These are phyloP conservation scores for Middelhovenomyces tepae DNA, from an alignment of 805 yeast genomes.

Conservation along the genomic window DNA sequence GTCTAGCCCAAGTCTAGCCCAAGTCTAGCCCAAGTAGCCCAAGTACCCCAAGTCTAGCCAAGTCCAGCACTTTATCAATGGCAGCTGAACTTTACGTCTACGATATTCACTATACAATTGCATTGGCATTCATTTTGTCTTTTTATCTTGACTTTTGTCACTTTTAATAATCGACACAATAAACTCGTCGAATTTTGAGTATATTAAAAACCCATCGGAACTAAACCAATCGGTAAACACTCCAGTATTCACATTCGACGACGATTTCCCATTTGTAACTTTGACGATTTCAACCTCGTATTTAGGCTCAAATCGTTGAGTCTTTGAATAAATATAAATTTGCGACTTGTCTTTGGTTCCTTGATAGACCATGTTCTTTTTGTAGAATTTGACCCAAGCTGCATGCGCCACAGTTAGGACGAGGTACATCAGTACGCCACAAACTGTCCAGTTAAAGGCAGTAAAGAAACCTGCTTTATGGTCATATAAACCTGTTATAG, in stretches of 20 bases:
- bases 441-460: slow-evolving; percentile 19
- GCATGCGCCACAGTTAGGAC: slow-evolving; percentile 18
- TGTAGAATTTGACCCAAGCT: slow-evolving; percentile 20
- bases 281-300: slow-evolving; percentile 14
- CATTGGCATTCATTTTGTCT: no score
- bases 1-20: no score
- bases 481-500: slow-evolving; percentile 21
- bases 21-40: no score
- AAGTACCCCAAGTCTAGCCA: no score
- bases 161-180: no score
- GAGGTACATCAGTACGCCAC: slow-evolving; percentile 24
- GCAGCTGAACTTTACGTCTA: no score
- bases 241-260: slow-evolving; percentile 4
- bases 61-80: no score
- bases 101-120: no score
- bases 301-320: slow-evolving; percentile 13
- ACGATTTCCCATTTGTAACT: slow-evolving; percentile 9
- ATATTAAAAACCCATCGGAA: slow-evolving; percentile 17
- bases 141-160: no score
- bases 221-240: slow-evolving; percentile 19
- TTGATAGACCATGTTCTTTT: slow-evolving; percentile 21
- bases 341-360: slow-evolving; percentile 19
- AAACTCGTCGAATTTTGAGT: slow-evolving; percentile 12
- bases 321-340: slow-evolving; percentile 8
- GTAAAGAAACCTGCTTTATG: slow-evolving; percentile 24